Percentiles rank a stretch among this genome's conserved stretches.
phyloP scores from a whole-genome alignment of 1,284 basidiomycete genomes.

The Leccinum holopus region DNA sequence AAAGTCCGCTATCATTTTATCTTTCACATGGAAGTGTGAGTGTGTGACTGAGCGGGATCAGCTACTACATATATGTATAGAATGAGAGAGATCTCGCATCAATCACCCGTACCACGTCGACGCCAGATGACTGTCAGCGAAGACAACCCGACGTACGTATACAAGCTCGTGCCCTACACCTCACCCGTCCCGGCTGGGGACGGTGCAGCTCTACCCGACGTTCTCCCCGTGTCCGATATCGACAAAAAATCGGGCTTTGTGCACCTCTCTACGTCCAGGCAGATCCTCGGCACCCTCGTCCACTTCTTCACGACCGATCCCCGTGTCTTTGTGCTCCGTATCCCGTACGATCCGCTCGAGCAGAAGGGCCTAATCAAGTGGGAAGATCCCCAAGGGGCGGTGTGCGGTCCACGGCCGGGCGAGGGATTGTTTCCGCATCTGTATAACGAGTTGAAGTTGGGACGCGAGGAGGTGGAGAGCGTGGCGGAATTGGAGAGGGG shows the following conservation, averaged over 20 bases:
- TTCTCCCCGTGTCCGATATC: slow-evolving; percentile 28
- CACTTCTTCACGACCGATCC: slow-evolving; percentile 24
- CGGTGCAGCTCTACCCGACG: slow-evolving; percentile 15
- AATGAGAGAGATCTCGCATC: neutral
- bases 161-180: slow-evolving; percentile 28
- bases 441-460: slow-evolving; percentile 29
- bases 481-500: slow-evolving; percentile 18
- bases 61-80: neutral
- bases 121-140: slow-evolving; percentile 1
- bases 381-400: slow-evolving; percentile 25
- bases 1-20: neutral
- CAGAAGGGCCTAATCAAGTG: slow-evolving; percentile 15
- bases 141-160: slow-evolving; percentile 28
- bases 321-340: slow-evolving; percentile 24
- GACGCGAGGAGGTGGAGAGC: slow-evolving; percentile 27
- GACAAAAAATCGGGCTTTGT: slow-evolving; percentile 29
- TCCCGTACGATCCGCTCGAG: slow-evolving; percentile 21
- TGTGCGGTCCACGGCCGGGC: slow-evolving; percentile 27
- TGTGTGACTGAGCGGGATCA: neutral
- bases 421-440: slow-evolving; percentile 32
- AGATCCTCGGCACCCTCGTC: slow-evolving; percentile 25
- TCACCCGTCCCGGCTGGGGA: slow-evolving; percentile 11
- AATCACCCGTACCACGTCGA: neutral
- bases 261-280: slow-evolving; percentile 31
- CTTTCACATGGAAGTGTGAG: neutral